Evolutionary conservation across 495 filamentous ascomycete genomes (phyloP).

Genomic region (Penicillium lagena): DNA sequence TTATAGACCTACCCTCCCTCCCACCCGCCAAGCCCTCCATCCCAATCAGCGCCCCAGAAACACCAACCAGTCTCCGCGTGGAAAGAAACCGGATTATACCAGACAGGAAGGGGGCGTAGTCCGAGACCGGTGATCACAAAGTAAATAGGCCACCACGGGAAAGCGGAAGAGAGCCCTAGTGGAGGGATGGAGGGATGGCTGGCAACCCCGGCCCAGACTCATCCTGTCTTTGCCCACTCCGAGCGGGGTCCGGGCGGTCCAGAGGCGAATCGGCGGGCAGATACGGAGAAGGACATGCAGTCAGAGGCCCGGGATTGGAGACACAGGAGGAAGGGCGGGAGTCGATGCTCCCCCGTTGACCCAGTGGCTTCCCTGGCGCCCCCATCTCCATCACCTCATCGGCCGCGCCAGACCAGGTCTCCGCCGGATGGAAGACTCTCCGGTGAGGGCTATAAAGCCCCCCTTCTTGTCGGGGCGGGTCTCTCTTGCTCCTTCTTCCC

Average conservation of each 20-base stretch:
- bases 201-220: slow-evolving; percentile 23
- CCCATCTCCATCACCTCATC: slow-evolving; percentile 15
- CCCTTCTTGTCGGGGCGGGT: slow-evolving; percentile 33
- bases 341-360: slow-evolving; percentile 41
- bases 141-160: slow-evolving; percentile 20
- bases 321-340: slow-evolving; percentile 36
- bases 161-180: slow-evolving; percentile 25
- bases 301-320: slow-evolving; percentile 33
- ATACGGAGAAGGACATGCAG: slow-evolving; percentile 25
- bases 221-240: slow-evolving; percentile 32
- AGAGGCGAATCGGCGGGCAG: slow-evolving; percentile 39
- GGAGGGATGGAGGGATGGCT: slow-evolving; percentile 24
- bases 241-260: slow-evolving; percentile 44
- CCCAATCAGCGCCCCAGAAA: too few species aligned
- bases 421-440: slow-evolving; percentile 41
- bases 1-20: background rate
- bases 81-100: slow-evolving; percentile 6
- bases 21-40: background rate
- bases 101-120: slow-evolving; percentile 12
- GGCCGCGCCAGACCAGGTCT: slow-evolving; percentile 12
- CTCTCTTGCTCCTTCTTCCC: slow-evolving; percentile 47
- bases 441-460: slow-evolving; percentile 62
- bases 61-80: slow-evolving; percentile 4
- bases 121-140: slow-evolving; percentile 15
- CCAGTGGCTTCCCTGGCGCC: slow-evolving; percentile 31